Evolutionary conservation across 73 alveolate species (phyloP), one percentile per base, ranked within the genome.

Genomic region (Tetrahymena borealis): DNA sequence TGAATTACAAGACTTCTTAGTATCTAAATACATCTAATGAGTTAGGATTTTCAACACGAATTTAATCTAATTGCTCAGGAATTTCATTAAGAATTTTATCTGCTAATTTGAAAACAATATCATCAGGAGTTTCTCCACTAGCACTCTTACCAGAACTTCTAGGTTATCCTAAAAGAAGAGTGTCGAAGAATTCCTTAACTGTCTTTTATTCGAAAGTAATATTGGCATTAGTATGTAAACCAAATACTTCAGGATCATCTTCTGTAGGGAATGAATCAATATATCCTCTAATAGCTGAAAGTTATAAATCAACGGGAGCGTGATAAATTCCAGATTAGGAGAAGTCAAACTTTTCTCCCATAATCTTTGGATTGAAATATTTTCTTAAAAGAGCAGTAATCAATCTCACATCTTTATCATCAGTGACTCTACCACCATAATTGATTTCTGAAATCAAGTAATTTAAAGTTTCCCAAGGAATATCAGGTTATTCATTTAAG

Each of bases 361-460:
- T 77, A 18, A 97, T 94, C 38, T 96, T 97, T 13, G 98, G 97
- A 92, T 96, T 91, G 98, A 98, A 97, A 94, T 98, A 98, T 38
- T 94, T 95, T 94, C 96, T 97, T 90, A 98, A 97, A 92, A 99
- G 93, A 91, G 99, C 99, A 78, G 98, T 98, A 39, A 99, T 98
- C 39, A 98, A 97, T 90, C 99, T 97, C 39, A 98, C 99, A 96
- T 97, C 99, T 94, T 98, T 98, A 94, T 98, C 99, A 90, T 99
- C 99, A 9, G 99, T 98, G 33, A 99, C 99, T 95, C 99, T 97
- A 32, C 99, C 99, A 36, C 99, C 99, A 94, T 99, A 99, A 93
- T 99, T 98, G 78, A 98, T 97, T 94, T 98, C 99, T 36, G 99
- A 99, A 32, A 97, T 98, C 37, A 98, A 91, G 91, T 97, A 98